Evolutionary conservation across 2,329 filamentous ascomycete species (phyloP).

Genomic region (Pseudocercospora fijiensis): DNA sequence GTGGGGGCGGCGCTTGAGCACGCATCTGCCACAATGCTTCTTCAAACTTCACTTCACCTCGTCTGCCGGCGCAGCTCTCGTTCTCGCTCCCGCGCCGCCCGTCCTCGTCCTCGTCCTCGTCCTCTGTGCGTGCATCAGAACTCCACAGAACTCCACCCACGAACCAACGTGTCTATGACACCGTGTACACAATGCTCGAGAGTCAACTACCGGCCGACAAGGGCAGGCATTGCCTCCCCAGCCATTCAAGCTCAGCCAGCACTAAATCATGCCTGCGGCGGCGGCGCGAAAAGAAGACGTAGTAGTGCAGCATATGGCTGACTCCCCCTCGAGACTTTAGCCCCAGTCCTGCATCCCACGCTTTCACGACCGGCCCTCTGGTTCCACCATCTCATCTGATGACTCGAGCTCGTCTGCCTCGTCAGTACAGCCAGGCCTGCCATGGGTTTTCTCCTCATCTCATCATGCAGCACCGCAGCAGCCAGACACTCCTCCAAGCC

Average conservation of each 20-base stretch:
- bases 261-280: background rate
- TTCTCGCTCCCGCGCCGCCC: too few species aligned
- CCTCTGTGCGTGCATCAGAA: background rate
- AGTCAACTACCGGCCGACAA: background rate
- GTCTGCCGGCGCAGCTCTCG: background rate
- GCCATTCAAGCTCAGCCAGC: background rate
- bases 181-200: background rate
- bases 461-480: background rate
- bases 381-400: background rate
- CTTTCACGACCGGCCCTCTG: background rate
- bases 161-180: background rate
- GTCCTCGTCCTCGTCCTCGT: too few species aligned
- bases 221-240: background rate
- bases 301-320: too few species aligned
- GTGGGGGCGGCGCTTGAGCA: background rate
- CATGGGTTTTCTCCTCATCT: background rate
- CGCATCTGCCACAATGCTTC: too few species aligned
- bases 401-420: background rate
- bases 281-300: too few species aligned
- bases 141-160: background rate
- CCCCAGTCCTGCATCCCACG: background rate
- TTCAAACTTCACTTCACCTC: background rate
- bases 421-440: background rate
- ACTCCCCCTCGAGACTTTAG: too few species aligned
- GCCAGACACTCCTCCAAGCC: background rate